Base-by-base conservation (phyloP, 768 basidiomycete species). In the Suillus decipiens region DNA sequence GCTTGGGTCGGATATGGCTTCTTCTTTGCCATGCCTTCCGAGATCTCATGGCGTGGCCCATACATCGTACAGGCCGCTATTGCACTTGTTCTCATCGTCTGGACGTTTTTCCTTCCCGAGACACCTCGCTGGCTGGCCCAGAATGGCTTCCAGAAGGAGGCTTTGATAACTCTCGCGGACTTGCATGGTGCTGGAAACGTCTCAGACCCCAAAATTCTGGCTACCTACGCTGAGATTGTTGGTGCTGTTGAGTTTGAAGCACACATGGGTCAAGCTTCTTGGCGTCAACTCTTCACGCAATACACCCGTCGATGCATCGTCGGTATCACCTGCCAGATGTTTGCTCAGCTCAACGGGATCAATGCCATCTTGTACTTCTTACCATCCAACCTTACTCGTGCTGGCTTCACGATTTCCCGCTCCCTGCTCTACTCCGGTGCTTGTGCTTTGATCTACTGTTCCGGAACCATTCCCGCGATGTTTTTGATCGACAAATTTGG, bases 281-380 rank as follows among this genome's bases (percentile, higher is more conserved):
- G 81, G 81, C 67, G 71, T 34, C 80, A 86, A 55, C 71, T 88
- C 57, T 80, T 86, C 73, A 76, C 68, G 62, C 81, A 81, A 56
- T 83, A 86, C 59, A 76, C 81, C 31, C 78, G 80, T 17, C 82
- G 86, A 24, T 73, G 80, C 5, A 64, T 81, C 61, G 78, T 88
- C 2, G 87, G 83, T 9, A 80, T 82, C 64, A 81, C 80, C 0
- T 82, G 82, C 48, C 86, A 88, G 66, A 80, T 82, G 67, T 83
- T 84, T 60, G 82, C 82, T 1, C 83, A 84, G 64, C 80, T 82
- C 70, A 84, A 85, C 67, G 83, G 84, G 24, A 83, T 85, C 72
- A 84, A 84, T 62, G 82, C 82, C 12, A 81, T 88, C 57, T 75
- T 86, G 31, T 87, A 86, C 67, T 86, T 83, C 69, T 75, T 87